Evolutionary conservation across 768 basidiomycete species (phyloP), one percentile per base, ranked within the genome.

Genomic region (Asterophora lycoperdoides): DNA sequence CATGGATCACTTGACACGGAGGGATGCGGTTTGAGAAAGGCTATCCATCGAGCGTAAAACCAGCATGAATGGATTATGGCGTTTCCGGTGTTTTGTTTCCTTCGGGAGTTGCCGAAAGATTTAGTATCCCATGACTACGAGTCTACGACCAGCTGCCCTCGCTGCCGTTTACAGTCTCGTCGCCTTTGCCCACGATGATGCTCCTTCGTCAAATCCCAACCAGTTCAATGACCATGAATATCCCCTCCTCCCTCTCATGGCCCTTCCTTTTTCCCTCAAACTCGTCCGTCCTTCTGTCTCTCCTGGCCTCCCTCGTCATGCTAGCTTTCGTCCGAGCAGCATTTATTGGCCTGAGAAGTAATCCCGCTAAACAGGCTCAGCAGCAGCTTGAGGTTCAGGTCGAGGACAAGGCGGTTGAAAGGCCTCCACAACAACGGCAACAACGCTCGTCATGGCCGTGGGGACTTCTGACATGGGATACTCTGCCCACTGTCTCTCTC

Each of bases 261-360:
- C 54, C 39, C 17, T 60, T 33, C 23, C 51, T 36, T n/a, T 35
- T 60, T 20, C 60, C 62, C n/a, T 59, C 61, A 14, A 60, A 58
- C 32, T 52, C 61, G 15, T 59, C 62, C 37, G 41, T 66, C 33
- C 49, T 66, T 36, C 48, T 66, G 18, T 60, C 63, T 14, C 49
- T 67, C 8, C 43, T 67, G 18, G 60, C 57, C 30, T 61, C 63
- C 11, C 33, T 66, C n/a, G 53, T 60, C 17, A 46, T 66, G 14
- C 59, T 67, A 14, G 56, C 53, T 15, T 51, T 63, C 37, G 44
- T 65, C 23, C 58, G 53, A 43, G 55, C 60, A 23, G 53, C 54
- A 23, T 44, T 59, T 14, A 34, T 59, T 5, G 54, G 20, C 46
- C 48, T 60, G 40, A 42, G 52, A 28, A 45, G 29, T 37, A 41